Evolutionary conservation across 192 early-diverging fungal genomes (phyloP).

Genomic region (Backusella psychrophila): DNA sequence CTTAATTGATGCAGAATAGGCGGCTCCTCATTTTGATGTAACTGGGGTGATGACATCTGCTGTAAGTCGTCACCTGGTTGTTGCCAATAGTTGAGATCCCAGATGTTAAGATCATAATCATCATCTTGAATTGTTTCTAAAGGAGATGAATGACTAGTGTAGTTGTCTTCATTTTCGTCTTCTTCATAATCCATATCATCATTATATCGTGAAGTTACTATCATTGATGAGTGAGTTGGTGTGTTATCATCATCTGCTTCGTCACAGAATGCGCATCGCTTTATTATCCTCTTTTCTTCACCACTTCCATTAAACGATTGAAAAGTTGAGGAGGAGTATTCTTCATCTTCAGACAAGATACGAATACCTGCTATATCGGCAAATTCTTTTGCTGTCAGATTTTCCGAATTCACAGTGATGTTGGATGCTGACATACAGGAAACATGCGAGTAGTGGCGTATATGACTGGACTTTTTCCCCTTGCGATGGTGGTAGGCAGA

Average conservation of each 20-base stretch:
- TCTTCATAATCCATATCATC: neutral
- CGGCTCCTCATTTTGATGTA: neutral
- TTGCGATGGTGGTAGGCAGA: neutral
- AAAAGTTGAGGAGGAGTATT: neutral
- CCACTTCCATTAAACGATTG: neutral
- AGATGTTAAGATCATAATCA: neutral
- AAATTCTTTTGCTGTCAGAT: conserved; percentile 39
- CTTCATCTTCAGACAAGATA: conserved; percentile 21
- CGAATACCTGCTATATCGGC: conserved; percentile 34
- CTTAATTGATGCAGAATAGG: conserved; percentile 22
- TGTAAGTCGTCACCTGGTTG: neutral
- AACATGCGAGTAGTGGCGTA: conserved; percentile 27
- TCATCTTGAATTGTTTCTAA: neutral
- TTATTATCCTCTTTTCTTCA: neutral
- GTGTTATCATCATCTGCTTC: neutral
- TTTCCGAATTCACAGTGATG: conserved; percentile 35
- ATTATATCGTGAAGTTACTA: neutral
- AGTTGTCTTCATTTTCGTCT: neutral
- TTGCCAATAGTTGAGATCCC: neutral
- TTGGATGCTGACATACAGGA: conserved; percentile 29
- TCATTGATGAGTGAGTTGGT: neutral
- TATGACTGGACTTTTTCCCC: conserved; percentile 11
- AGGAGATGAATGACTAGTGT: neutral
- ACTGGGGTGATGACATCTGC: neutral
- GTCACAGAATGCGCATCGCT: conserved; percentile 4